Evolutionary conservation across 805 yeast species (phyloP), one percentile per base, ranked within the genome.

Genomic region (Cyberlindnera xylosilytica): DNA sequence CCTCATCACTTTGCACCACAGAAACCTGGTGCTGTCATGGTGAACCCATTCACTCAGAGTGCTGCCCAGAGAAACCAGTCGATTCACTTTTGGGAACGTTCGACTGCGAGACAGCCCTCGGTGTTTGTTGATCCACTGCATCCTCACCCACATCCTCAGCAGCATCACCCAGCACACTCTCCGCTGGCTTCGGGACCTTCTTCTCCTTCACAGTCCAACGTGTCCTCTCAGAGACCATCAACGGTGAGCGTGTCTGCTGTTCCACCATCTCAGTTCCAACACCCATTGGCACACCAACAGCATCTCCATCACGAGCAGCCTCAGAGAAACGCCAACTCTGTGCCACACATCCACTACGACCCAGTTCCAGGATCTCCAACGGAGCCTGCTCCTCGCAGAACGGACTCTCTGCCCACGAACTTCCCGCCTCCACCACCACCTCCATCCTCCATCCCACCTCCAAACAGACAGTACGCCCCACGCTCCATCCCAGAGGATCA

Each of bases 91-190:
- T 58, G 62, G 62, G 55, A 51, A 34, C 41, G 39, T 17, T 41
- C 57, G 3, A 39, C 33, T 20, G 30, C 36, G 1, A 50, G 62
- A 49, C 60, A 57, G 20, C 57, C 57, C 1, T 56, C 61, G 2
- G 47, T 53, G 3, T 49, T 56, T 37, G 44, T 58, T 35, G 62
- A 58, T 30, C 62, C 62, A 5, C 35, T 58, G 24, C 41, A 50
- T 26, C 41, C 56, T 15, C 38, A 28, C 26, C 31, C 20, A 20
- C 32, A 31, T n/a, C 41, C 31, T 15, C 38, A 26, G 9, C 29
- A 26, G n/a, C 29, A 17, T 29, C 32, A n/a, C 6, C 19, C 12
- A 4, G 19, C 19, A 8, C 32, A 29, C 16, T 37, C 39, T 11
- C 41, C 36, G 12, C 20, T 42, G 23, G 38, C 31, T 31, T 38